These are phyloP conservation scores for Pseudonitzschia multistriata DNA, from an alignment of 108 stramenopile genomes.

Conservation along the genomic window DNA sequence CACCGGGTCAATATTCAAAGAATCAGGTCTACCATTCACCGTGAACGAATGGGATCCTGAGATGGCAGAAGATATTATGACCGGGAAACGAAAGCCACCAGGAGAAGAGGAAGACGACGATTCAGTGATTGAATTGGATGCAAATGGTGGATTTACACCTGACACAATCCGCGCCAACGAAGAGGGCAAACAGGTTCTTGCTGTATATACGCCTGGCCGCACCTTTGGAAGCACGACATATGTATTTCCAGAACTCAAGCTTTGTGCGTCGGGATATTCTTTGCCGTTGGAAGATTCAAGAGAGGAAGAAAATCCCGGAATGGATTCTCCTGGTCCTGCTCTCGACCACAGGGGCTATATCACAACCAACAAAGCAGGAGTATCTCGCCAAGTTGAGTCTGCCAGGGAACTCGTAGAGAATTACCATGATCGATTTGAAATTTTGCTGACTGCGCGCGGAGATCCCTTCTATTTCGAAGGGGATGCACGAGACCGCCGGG, in stretches of 20 bases:
- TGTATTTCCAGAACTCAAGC: slow-evolving; percentile 62
- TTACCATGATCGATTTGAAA: slow-evolving; percentile 68
- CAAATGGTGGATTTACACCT: slow-evolving; percentile 49
- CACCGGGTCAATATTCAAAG: slow-evolving; percentile 42
- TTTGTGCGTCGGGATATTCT: slow-evolving; percentile 76
- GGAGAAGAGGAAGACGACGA: slow-evolving; percentile 31
- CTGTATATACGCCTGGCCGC: slow-evolving; percentile 82
- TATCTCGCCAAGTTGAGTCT: slow-evolving; percentile 69
- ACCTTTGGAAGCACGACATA: slow-evolving; percentile 78
- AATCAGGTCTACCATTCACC: slow-evolving; percentile 63
- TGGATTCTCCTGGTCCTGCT: slow-evolving; percentile 53
- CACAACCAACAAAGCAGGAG: slow-evolving; percentile 66
- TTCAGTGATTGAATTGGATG: slow-evolving; percentile 1
- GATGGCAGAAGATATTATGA: slow-evolving; percentile 42
- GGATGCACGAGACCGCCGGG: slow-evolving; percentile 29
- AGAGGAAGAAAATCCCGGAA: slow-evolving; percentile 36
- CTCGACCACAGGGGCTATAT: slow-evolving; percentile 79
- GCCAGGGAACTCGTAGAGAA: slow-evolving; percentile 51
- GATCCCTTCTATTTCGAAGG: slow-evolving; percentile 64
- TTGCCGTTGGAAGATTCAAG: slow-evolving; percentile 72
- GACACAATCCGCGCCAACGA: slow-evolving; percentile 68
- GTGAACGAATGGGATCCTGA: slow-evolving; percentile 69
- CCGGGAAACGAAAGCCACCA: slow-evolving; percentile 19
- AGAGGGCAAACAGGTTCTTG: slow-evolving; percentile 63
- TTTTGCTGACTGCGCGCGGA: slow-evolving; percentile 68